Conservation (phyloP, 257 asterid species). For the Penstemon davidsonii region DNA sequence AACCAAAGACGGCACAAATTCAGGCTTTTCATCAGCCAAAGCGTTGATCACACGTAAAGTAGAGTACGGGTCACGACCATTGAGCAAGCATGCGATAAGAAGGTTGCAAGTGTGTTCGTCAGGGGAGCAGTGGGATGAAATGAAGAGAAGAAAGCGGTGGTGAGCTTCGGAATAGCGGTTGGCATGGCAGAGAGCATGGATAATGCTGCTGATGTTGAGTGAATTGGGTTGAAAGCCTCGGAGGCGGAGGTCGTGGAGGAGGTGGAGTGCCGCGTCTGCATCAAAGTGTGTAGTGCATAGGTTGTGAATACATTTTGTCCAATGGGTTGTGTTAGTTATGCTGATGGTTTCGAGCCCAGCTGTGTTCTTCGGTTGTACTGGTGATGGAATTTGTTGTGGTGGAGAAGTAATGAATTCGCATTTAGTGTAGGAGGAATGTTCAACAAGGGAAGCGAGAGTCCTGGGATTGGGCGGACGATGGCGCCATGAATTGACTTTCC, state of each 20-base stretch:
- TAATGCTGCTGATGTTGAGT: slow-evolving; percentile 63
- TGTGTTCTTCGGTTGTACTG: slow-evolving; percentile 4
- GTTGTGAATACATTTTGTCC: slow-evolving; percentile 69
- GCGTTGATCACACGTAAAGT: slow-evolving; percentile 51
- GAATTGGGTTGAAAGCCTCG: slow-evolving; percentile 63
- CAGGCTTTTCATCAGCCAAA: slow-evolving; percentile 53
- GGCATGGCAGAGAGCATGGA: slow-evolving; percentile 71
- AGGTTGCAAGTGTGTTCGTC: slow-evolving; percentile 90
- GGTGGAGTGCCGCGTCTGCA: slow-evolving; percentile 65
- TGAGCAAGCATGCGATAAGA: slow-evolving; percentile 70
- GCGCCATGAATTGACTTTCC: slow-evolving; percentile 35
- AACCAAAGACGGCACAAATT: slow-evolving; percentile 74
- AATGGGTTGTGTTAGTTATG: slow-evolving; percentile 42
- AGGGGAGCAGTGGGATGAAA: slow-evolving; percentile 43
- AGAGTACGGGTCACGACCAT: slow-evolving; percentile 42
- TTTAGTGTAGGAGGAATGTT: slow-evolving; percentile 28
- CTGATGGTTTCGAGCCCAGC: slow-evolving; percentile 25
- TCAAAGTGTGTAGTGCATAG: slow-evolving; percentile 54
- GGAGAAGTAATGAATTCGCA: slow-evolving; percentile 23
- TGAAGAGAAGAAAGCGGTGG: slow-evolving; percentile 38
- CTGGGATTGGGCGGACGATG: slow-evolving; percentile 29
- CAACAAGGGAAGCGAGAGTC: slow-evolving; percentile 24
- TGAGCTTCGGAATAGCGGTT: slow-evolving; percentile 74
- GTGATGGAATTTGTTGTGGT: slow-evolving; percentile 9
- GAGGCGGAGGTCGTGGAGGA: slow-evolving; percentile 49